A percentile compares a stretch with the other conserved stretches of the same genome.
Evolutionary conservation across 2,329 filamentous ascomycete genomes (phyloP).

Genomic region (Pseudogymnoascus sp.): DNA sequence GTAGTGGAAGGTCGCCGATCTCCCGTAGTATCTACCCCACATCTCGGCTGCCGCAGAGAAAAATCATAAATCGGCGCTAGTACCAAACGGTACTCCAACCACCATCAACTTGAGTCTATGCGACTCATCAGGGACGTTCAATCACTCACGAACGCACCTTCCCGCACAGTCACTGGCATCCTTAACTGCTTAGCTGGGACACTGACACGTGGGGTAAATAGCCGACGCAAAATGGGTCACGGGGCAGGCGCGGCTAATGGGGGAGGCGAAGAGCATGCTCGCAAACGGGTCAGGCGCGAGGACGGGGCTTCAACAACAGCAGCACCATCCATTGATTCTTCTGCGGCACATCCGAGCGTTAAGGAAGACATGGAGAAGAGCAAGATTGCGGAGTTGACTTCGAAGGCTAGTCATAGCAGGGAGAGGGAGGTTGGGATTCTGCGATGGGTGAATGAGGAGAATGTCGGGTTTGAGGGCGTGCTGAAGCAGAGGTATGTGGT

Average conservation of each 20-base stretch:
- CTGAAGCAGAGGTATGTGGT: conserved; percentile 55
- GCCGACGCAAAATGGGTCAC: neutral
- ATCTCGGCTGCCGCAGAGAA: neutral
- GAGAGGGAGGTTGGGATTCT: conserved; percentile 50
- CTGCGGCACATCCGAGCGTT: neutral
- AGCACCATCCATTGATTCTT: neutral
- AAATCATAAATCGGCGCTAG: conserved; percentile 7
- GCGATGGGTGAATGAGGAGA: conserved; percentile 51
- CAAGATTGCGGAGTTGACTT: neutral
- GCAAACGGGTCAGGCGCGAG: conserved; percentile 14
- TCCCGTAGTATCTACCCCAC: neutral
- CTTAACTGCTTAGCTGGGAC: neutral
- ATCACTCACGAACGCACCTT: conserved; percentile 6
- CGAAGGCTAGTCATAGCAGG: conserved; percentile 7
- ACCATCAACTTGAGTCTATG: neutral
- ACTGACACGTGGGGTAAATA: neutral
- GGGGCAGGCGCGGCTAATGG: neutral
- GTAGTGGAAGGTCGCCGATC: neutral
- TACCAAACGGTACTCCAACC: conserved; percentile 1
- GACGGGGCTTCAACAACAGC: conserved; percentile 1
- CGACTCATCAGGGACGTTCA: neutral
- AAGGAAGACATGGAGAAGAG: conserved; percentile 7
- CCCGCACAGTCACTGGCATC: conserved; percentile 1
- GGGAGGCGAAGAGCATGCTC: conserved; percentile 11
- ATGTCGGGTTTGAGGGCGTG: conserved; percentile 53